Base-by-base conservation (phyloP, 2,329 filamentous ascomycete species). In the Cordyceps pruinosa region DNA sequence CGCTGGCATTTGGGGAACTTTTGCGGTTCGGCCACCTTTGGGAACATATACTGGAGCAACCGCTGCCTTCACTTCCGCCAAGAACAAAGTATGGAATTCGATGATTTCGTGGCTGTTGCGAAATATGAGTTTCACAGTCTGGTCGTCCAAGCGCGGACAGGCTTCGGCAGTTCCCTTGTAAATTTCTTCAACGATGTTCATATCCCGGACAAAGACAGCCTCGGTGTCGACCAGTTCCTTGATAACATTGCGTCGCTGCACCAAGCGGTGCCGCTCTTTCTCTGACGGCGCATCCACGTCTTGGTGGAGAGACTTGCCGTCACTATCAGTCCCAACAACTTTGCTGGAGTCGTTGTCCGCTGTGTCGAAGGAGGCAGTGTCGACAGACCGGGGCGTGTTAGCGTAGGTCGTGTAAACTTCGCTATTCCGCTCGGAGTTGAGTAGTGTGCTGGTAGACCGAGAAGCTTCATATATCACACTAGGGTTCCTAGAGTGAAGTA, bases 161-260 rank as follows among this genome's bases (percentile, higher is more conserved):
- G 88, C 88, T 63, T 88, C 85, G 1, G 90, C 89, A 1, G 94
- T 97, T 44, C 90, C 91, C 72, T 95, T 96, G 78, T 97, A 99
- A 56, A 99, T 97, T 67, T 97, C 92, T 66, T 96, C 90, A 2
- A 96, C 88, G 54, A 99, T 93, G 69, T 92, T 96, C 90, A 99
- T 93, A 69, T 99, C 94, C 61, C 90, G 85, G 57, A 95, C 86
- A 71, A 96, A 97, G 6, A 87, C 86, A 48, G 90, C 86, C 69
- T 99, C 94, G 0, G 94, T 99, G 66, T 97, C 91, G 46, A 97
- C 82, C 37, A 99, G 77, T 71, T 99, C 94, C 67, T 93, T 92
- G 65, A 97, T 87, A 48, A 95, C 85, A 68, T 95, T 85, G 56
- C 87, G 84, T 21, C 94, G 87, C 68, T 93, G 88, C 50, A 83